Base-by-base conservation (phyloP, 495 filamentous ascomycete species). In the Neurospora tetrasperma region DNA sequence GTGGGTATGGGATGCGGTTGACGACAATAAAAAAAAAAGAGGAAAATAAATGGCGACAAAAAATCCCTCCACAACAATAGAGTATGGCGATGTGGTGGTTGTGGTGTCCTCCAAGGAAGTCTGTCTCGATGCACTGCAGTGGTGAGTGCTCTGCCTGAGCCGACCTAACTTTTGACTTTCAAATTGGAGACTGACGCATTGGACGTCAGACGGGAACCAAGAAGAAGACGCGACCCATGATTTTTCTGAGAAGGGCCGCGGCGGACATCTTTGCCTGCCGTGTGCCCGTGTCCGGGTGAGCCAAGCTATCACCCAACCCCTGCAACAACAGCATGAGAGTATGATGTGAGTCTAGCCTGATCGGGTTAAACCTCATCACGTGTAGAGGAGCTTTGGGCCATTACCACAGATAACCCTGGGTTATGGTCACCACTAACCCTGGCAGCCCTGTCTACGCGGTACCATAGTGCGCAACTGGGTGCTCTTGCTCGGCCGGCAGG, bases 361-460 rank as follows among this genome's bases (percentile, higher is more conserved):
- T 71, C 70, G 23, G 70, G 73, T 27, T 71, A 77, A 74, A 69
- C 14, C 7, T 9, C 10, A 71, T 78, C 77, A 79, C 77, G 77
- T 78, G 76, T 71, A 6, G 59, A 70, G 77, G 75, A 81, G 77
- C 79, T 81, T 80, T 77, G 78, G 78, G 79, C 78, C 71, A 1
- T 23, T 48, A 18, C 11, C 54, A 35, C 27, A 62, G 27, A 6
- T 35, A 62, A 62, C 54, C 54, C 54, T 35, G 54, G 16, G 0
- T 27, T 0, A 3, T 35, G 6, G 6, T 4, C 16, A 35, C 27
- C 7, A 18, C 27, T 18, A 35, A 62, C 27, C 54, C 54, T 62
- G 69, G 43, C 72, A 72, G 42, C 72, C 69, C 71, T 35, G 35
- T 69, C 69, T 71, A 4, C 27, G 2, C 27, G 2, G 27, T 38